Percentiles rank a stretch among this genome's conserved stretches.
Evolutionary conservation across 1,284 basidiomycete species (phyloP).

Genomic region (Microbotryum saponariae): DNA sequence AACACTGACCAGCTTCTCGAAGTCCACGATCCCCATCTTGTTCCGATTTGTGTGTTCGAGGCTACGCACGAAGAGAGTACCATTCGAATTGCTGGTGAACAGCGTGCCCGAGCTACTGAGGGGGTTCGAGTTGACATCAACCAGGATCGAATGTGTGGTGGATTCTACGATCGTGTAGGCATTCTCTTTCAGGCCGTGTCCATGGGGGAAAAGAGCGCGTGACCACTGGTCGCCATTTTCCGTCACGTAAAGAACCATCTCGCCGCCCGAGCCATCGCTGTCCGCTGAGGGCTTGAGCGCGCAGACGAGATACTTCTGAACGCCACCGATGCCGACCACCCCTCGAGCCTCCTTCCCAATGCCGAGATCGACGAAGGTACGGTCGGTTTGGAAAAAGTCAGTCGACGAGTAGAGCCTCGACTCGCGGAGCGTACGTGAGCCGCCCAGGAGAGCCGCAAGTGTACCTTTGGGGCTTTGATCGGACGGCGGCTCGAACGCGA

Average conservation of each 20-base stretch:
- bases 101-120: constrained; percentile 71
- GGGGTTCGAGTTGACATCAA: constrained; percentile 80
- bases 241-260: constrained; percentile 77
- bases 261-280: constrained; percentile 42
- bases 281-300: constrained; percentile 53
- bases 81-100: constrained; percentile 89
- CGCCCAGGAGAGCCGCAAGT: background rate
- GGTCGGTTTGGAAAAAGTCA: constrained; percentile 66
- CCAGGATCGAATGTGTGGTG: constrained; percentile 81
- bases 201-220: constrained; percentile 75
- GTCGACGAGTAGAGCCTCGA: constrained; percentile 68
- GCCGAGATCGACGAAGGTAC: constrained; percentile 62
- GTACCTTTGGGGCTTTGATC: background rate
- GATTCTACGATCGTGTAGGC: constrained; percentile 94
- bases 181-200: constrained; percentile 71
- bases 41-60: constrained; percentile 87
- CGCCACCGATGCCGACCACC: constrained; percentile 78
- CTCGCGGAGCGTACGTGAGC: constrained; percentile 42
- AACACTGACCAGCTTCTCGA: constrained; percentile 82
- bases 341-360: constrained; percentile 77
- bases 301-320: constrained; percentile 81
- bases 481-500: constrained; percentile 62
- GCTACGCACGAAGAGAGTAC: constrained; percentile 88
- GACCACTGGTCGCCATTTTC: constrained; percentile 75
- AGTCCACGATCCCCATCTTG: constrained; percentile 80